These are phyloP conservation scores for Candida nonsorbophila DNA, from an alignment of 805 yeast species.

Conservation along the genomic window DNA sequence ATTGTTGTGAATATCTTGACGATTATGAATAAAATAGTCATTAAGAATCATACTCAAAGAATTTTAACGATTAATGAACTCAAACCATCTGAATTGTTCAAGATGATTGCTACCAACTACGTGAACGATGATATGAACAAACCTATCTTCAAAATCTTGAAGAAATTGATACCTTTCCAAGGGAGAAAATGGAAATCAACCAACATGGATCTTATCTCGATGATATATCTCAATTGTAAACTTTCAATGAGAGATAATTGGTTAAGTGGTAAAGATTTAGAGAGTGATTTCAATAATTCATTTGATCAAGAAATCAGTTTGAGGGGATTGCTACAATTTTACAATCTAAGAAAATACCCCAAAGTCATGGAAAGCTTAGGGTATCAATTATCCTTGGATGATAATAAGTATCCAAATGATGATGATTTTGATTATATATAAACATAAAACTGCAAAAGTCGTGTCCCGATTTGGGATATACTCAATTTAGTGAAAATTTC, in stretches of 20 bases:
- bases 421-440: constrained; percentile 8
- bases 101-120: constrained; percentile 54
- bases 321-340: constrained; percentile 71
- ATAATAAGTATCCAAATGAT: constrained; percentile 7
- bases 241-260: constrained; percentile 77
- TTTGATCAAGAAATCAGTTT: constrained; percentile 83
- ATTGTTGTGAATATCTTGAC: constrained; percentile 48
- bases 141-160: constrained; percentile 70
- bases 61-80: constrained; percentile 56
- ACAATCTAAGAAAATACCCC: constrained; percentile 58
- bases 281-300: constrained; percentile 68
- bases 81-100: constrained; percentile 58
- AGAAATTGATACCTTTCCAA: constrained; percentile 80
- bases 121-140: constrained; percentile 54
- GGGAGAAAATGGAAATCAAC: constrained; percentile 92
- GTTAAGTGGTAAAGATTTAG: constrained; percentile 78
- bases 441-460: no score
- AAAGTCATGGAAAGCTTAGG: constrained; percentile 52
- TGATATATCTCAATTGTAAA: constrained; percentile 72
- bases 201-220: constrained; percentile 90
- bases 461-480: not conserved
- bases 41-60: constrained; percentile 65
- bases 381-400: constrained; percentile 26
- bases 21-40: constrained; percentile 52
- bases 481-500: not conserved